Evolutionary conservation across 352 stramenopile species (phyloP).

Genomic region (Thraustotheca clavata): DNA sequence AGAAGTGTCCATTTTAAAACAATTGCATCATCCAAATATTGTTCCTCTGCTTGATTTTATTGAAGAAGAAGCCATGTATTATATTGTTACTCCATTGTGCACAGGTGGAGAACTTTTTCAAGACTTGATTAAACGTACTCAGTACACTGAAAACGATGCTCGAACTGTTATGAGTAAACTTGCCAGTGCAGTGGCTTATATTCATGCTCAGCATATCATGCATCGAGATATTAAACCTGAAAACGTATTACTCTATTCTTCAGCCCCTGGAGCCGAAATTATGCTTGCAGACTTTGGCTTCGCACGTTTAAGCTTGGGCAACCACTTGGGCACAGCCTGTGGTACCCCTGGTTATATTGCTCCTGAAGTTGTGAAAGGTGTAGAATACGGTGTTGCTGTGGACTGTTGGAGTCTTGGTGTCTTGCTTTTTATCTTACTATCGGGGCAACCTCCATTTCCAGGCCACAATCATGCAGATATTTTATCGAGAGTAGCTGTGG

Average conservation of each 20-base stretch:
- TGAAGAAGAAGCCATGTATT: neutral
- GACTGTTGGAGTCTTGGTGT: slow-evolving; percentile 94
- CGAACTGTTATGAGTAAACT: neutral
- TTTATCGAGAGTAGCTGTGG: slow-evolving; percentile 45
- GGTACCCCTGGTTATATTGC: slow-evolving; percentile 89
- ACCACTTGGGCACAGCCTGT: slow-evolving; percentile 52
- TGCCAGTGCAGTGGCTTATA: neutral
- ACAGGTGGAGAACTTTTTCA: slow-evolving; percentile 10
- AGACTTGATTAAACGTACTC: neutral
- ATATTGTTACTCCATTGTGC: slow-evolving; percentile 10
- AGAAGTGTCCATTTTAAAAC: neutral
- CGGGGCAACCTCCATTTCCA: slow-evolving; percentile 85
- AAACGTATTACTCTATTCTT: slow-evolving; percentile 82
- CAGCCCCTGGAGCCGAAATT: slow-evolving; percentile 53
- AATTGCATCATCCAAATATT: neutral
- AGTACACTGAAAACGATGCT: slow-evolving; percentile 16
- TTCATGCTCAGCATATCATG: slow-evolving; percentile 15
- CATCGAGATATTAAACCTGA: slow-evolving; percentile 37
- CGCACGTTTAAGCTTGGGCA: slow-evolving; percentile 49
- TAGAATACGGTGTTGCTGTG: slow-evolving; percentile 80
- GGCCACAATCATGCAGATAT: slow-evolving; percentile 64
- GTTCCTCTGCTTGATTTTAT: neutral
- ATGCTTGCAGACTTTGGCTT: slow-evolving; percentile 90
- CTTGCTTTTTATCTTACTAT: slow-evolving; percentile 92
- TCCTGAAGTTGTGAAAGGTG: slow-evolving; percentile 86